These are phyloP conservation scores for Phytophthora gonapodyides DNA, from an alignment of 352 stramenopile species.

Conservation along the genomic window DNA sequence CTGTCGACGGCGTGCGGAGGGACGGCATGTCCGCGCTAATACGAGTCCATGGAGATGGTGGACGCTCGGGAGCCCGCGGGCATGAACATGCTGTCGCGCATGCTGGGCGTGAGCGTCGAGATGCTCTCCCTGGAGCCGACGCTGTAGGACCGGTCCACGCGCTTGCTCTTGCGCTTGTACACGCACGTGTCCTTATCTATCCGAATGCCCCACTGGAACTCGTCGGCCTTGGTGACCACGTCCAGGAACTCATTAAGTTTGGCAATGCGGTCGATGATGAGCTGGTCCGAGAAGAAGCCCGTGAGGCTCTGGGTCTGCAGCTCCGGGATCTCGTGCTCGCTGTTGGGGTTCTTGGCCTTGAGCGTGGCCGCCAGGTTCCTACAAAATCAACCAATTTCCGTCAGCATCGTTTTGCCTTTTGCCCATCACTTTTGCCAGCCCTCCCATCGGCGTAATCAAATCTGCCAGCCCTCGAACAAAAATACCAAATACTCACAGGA, in stretches of 20 bases:
- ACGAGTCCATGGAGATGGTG: conserved; percentile 70
- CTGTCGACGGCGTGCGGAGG: not conserved
- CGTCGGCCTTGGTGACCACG: conserved; percentile 81
- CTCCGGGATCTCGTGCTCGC: conserved; percentile 75
- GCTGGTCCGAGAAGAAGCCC: conserved; percentile 82
- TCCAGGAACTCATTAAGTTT: conserved; percentile 89
- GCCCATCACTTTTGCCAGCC: too few species aligned
- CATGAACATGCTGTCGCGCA: conserved; percentile 82
- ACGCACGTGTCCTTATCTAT: conserved; percentile 91
- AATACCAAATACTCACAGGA: conserved; percentile 55
- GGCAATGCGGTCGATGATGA: conserved; percentile 86
- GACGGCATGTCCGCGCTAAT: conserved; percentile 21
- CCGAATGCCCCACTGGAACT: conserved; percentile 90
- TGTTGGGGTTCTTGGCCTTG: conserved; percentile 80
- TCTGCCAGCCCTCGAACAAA: too few species aligned
- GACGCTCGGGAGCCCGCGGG: conserved; percentile 56
- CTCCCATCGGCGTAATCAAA: too few species aligned
- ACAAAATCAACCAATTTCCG: conserved; percentile 1
- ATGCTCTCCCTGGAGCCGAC: conserved; percentile 76
- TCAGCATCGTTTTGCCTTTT: too few species aligned
- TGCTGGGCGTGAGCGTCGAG: conserved; percentile 71
- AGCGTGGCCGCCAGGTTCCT: conserved; percentile 80
- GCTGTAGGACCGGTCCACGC: conserved; percentile 67
- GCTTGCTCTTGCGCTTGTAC: conserved; percentile 90
- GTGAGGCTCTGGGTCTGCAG: conserved; percentile 85